A percentile compares a stretch with the other conserved stretches of the same genome.
phyloP scores from a whole-genome alignment of 768 basidiomycete genomes.

The Naganishia vaughanmartiniae region DNA sequence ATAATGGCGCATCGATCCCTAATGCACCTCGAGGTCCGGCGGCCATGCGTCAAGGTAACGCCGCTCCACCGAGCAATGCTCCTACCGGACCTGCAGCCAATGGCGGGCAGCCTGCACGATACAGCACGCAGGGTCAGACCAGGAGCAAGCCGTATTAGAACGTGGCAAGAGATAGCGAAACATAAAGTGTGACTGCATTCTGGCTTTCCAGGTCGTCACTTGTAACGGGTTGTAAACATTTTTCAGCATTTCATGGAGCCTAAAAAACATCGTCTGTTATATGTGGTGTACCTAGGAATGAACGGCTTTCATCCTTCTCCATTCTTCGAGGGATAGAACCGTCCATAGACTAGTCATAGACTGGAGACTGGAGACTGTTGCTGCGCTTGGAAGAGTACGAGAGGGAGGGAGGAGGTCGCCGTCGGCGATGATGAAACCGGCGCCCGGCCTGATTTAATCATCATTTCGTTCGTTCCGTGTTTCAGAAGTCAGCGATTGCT shows the following conservation, averaged over 20 bases:
- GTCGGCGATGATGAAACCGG: background rate
- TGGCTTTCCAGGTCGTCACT: conserved; percentile 38
- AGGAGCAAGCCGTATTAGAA: conserved; percentile 48
- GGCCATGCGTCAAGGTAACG: conserved; percentile 42
- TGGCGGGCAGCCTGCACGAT: conserved; percentile 42
- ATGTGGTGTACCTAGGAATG: no score
- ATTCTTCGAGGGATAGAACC: no score
- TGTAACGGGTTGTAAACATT: conserved; percentile 10
- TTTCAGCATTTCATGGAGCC: background rate
- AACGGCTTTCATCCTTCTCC: no score
- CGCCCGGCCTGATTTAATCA: background rate
- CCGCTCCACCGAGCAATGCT: conserved; percentile 23
- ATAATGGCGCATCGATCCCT: conserved; percentile 14
- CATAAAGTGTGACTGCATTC: conserved; percentile 27
- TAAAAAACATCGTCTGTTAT: no score
- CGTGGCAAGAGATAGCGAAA: background rate
- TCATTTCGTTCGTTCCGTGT: background rate
- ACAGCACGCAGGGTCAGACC: conserved; percentile 48
- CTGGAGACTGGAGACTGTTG: no score
- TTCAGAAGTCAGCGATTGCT: conserved; percentile 12
- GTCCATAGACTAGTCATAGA: no score
- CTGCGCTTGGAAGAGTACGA: no score
- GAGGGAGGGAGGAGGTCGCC: no score
- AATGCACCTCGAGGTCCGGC: conserved; percentile 50
- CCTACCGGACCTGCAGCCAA: conserved; percentile 30